Conservation (phyloP, 306 rosid genomes). For the Trifolium repens region DNA sequence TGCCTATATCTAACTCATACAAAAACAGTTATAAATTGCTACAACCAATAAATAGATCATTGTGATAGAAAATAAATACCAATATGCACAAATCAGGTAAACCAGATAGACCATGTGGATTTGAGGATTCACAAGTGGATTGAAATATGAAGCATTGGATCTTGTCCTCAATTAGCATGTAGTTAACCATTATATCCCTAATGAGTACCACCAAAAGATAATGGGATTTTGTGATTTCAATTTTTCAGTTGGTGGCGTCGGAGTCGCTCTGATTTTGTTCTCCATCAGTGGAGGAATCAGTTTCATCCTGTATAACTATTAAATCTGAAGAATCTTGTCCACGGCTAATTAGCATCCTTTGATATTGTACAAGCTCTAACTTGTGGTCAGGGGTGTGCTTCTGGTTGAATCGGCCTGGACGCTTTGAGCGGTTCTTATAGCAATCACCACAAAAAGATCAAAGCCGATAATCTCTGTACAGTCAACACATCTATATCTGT, state of each 20-base stretch:
- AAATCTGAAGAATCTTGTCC: conserved; percentile 37
- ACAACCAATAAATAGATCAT: conserved; percentile 5
- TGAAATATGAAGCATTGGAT: conserved; percentile 31
- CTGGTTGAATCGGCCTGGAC: conserved; percentile 94
- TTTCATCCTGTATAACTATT: conserved; percentile 37
- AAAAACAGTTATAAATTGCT: neutral
- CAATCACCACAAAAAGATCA: conserved; percentile 83
- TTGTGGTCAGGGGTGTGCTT: conserved; percentile 82
- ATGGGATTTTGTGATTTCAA: conserved; percentile 18
- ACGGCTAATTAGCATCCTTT: neutral
- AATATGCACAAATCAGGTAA: conserved; percentile 21
- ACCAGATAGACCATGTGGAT: conserved; percentile 28
- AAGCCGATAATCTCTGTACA: conserved; percentile 70
- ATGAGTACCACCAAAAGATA: conserved; percentile 4
- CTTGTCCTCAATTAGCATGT: neutral
- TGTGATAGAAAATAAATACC: conserved; percentile 27
- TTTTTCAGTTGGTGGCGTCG: conserved; percentile 37
- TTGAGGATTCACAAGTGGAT: conserved; percentile 9
- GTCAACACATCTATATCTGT: conserved; percentile 76
- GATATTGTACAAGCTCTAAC: conserved; percentile 44
- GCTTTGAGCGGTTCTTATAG: conserved; percentile 64
- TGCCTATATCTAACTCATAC: neutral
- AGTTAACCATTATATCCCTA: neutral
- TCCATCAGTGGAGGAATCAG: conserved; percentile 23
- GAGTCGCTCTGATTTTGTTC: conserved; percentile 44